Conservation (phyloP, 164 flowering plant genomes). For the Brasenia schreberi region DNA sequence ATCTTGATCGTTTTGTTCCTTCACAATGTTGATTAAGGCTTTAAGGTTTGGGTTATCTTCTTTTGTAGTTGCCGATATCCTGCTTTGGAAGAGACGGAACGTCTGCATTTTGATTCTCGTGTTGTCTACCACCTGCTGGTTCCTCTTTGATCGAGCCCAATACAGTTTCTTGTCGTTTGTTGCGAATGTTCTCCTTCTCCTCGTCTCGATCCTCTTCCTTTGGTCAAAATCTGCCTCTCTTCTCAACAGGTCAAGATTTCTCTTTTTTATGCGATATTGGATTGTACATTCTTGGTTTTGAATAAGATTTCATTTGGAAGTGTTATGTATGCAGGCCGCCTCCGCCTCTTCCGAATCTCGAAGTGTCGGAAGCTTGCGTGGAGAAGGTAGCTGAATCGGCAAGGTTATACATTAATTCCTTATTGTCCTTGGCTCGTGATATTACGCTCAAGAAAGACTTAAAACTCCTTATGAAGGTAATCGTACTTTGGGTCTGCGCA, state of each 20-base stretch:
- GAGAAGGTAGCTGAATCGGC: constrained; percentile 28
- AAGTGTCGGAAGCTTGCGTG: constrained; percentile 48
- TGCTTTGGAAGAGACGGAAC: constrained; percentile 54
- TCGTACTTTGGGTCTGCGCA: neutral
- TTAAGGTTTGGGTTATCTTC: neutral
- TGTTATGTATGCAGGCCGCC: constrained; percentile 39
- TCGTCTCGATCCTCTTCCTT: constrained; percentile 52
- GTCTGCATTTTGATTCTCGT: constrained; percentile 25
- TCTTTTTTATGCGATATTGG: neutral
- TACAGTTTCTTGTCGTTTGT: constrained; percentile 40
- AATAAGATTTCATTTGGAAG: neutral
- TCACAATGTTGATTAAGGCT: neutral
- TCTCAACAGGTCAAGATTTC: constrained; percentile 46
- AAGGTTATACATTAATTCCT: constrained; percentile 34
- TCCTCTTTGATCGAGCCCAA: constrained; percentile 53
- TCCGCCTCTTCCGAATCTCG: constrained; percentile 80
- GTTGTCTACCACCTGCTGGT: constrained; percentile 44
- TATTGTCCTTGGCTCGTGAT: constrained; percentile 44
- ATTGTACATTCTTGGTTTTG: neutral
- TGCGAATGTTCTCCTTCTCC: constrained; percentile 54
- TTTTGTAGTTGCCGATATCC: constrained; percentile 58
- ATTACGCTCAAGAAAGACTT: constrained; percentile 50
- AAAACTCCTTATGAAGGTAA: constrained; percentile 49
- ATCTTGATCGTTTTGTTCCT: neutral
- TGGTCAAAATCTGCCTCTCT: constrained; percentile 87